Conservation (phyloP, 495 filamentous ascomycete genomes). For the Niebla homalea region DNA sequence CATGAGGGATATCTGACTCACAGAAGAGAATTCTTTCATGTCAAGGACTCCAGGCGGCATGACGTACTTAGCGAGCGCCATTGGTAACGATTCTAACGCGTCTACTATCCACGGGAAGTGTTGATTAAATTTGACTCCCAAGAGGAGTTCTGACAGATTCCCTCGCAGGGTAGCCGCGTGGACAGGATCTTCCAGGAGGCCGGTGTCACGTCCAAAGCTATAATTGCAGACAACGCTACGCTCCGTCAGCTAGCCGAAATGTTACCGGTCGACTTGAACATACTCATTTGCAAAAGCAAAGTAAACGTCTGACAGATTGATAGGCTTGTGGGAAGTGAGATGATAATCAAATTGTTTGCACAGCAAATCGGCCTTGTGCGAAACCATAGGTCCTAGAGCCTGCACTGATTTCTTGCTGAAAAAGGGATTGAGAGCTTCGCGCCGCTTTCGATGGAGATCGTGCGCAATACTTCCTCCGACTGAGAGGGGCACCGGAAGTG, state of each 20-base stretch:
- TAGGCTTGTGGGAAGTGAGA: constrained; percentile 10
- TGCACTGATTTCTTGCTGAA: constrained; percentile 20
- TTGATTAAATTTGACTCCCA: too few species aligned
- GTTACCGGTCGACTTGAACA: too few species aligned
- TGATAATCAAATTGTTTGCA: constrained; percentile 15
- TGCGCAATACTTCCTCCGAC: too few species aligned
- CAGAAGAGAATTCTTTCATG: too few species aligned
- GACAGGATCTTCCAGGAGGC: constrained; percentile 25
- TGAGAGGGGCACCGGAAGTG: too few species aligned
- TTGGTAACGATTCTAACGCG: too few species aligned
- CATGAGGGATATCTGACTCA: too few species aligned
- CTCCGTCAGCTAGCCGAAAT: constrained; percentile 20
- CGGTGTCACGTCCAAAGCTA: constrained; percentile 24
- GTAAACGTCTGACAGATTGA: constrained; percentile 24
- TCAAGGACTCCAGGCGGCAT: too few species aligned
- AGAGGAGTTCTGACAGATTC: too few species aligned
- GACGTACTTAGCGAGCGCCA: too few species aligned
- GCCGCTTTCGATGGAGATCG: constrained; percentile 22
- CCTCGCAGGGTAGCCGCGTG: too few species aligned
- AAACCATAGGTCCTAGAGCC: constrained; percentile 17
- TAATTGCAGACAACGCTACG: constrained; percentile 27
- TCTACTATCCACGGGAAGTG: too few species aligned
- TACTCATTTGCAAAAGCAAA: constrained; percentile 25
- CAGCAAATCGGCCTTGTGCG: constrained; percentile 15
- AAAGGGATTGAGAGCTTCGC: constrained; percentile 22